A percentile compares a stretch with the other conserved stretches of the same genome.
These are phyloP conservation scores for Pleurotus djamor DNA, from an alignment of 768 basidiomycete species.

Conservation along the genomic window DNA sequence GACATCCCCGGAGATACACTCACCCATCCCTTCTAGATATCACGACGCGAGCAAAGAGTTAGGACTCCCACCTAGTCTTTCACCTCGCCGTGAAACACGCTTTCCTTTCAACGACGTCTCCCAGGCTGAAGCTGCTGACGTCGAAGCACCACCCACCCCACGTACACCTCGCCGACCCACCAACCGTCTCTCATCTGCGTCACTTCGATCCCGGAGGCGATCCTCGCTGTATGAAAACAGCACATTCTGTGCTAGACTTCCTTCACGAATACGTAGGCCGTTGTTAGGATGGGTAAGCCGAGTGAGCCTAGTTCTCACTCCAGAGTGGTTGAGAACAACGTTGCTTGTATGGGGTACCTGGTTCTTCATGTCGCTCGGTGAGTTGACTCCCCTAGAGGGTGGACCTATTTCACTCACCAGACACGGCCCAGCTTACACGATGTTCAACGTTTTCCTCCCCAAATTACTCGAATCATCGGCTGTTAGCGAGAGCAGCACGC, in stretches of 20 bases:
- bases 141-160: not conserved
- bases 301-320: constrained; percentile 65
- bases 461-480: constrained; percentile 73
- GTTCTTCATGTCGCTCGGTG: constrained; percentile 77
- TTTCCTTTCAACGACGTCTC: constrained; percentile 8
- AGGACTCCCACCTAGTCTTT: constrained; percentile 1
- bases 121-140: constrained; percentile 14
- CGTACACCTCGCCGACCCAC: not conserved
- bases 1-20: constrained; percentile 8
- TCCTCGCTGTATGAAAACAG: constrained; percentile 44
- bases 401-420: too few species aligned
- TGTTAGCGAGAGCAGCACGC: constrained; percentile 11
- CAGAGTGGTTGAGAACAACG: constrained; percentile 77
- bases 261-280: constrained; percentile 55
- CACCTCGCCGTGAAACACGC: not conserved
- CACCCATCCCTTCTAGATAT: not conserved
- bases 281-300: constrained; percentile 69
- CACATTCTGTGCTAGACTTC: constrained; percentile 41
- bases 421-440: too few species aligned
- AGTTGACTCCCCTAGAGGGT: too few species aligned
- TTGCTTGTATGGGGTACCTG: constrained; percentile 78
- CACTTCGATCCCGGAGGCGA: constrained; percentile 17
- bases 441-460: constrained; percentile 92
- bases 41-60: constrained; percentile 4
- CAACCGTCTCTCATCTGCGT: constrained; percentile 1